Percentiles rank a stretch among this genome's conserved stretches.
These are phyloP conservation scores for Avena sativa DNA, from an alignment of 176 grass and related monocot species.

Conservation along the genomic window DNA sequence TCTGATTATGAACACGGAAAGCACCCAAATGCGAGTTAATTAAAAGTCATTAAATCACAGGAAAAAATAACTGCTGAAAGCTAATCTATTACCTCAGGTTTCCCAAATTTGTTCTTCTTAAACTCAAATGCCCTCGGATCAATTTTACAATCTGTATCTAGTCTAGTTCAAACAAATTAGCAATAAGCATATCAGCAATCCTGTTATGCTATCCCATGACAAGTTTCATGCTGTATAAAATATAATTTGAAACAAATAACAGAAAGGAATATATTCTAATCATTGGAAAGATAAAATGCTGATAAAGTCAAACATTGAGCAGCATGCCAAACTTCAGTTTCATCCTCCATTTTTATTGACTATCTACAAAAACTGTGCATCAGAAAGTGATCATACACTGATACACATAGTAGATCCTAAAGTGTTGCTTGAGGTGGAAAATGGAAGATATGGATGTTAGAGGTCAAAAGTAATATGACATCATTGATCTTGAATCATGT, in stretches of 20 bases:
- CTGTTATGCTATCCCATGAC: slow-evolving; percentile 30
- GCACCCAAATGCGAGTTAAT: slow-evolving; percentile 34
- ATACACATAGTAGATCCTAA: neutral
- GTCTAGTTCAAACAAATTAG: slow-evolving; percentile 73
- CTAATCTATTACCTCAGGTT: slow-evolving; percentile 79
- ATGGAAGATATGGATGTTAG: neutral
- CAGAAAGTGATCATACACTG: neutral
- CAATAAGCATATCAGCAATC: slow-evolving; percentile 42
- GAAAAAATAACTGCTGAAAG: neutral
- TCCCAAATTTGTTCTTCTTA: slow-evolving; percentile 87
- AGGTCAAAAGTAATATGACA: neutral
- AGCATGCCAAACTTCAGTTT: neutral
- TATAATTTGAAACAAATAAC: neutral
- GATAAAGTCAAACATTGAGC: neutral
- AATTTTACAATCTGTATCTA: slow-evolving; percentile 77
- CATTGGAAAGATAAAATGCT: slow-evolving; percentile 14
- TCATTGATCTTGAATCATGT: slow-evolving; percentile 8
- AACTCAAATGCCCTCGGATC: slow-evolving; percentile 87
- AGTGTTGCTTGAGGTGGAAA: no score
- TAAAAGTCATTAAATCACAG: neutral
- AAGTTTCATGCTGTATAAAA: neutral
- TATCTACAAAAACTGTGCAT: neutral
- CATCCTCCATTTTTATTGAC: neutral
- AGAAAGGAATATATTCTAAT: slow-evolving; percentile 2
- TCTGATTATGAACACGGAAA: slow-evolving; percentile 56